A percentile compares a stretch with the other conserved stretches of the same genome.
Conservation (phyloP, 192 early-diverging fungal genomes). For the Mortierella alpina region DNA sequence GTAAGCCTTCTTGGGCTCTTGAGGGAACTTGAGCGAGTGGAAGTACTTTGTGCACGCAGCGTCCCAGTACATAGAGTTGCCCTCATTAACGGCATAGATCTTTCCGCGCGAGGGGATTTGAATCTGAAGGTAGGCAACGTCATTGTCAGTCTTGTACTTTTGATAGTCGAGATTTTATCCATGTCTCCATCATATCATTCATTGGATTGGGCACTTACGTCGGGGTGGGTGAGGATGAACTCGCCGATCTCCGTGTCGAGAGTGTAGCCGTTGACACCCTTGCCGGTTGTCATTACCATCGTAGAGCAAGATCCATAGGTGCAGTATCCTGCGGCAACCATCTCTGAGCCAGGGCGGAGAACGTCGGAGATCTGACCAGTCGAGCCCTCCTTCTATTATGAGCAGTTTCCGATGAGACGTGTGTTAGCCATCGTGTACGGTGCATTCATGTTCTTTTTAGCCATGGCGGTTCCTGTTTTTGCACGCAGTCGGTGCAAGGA, state of each 20-base stretch:
- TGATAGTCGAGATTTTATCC: neutral
- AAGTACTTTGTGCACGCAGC: conserved; percentile 89
- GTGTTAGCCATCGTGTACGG: neutral
- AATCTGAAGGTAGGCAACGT: conserved; percentile 57
- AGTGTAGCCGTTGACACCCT: conserved; percentile 94
- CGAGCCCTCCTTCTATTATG: conserved; percentile 54
- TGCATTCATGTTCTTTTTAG: neutral
- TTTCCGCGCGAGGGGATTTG: conserved; percentile 82
- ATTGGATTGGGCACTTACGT: conserved; percentile 60
- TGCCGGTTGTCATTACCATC: conserved; percentile 82
- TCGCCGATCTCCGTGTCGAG: conserved; percentile 96
- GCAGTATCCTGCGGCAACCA: conserved; percentile 96
- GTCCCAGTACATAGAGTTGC: conserved; percentile 94
- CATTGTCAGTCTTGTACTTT: neutral
- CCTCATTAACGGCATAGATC: conserved; percentile 99
- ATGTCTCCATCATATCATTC: neutral
- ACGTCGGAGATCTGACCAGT: conserved; percentile 77
- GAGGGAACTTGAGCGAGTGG: conserved; percentile 88
- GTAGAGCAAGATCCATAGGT: conserved; percentile 95
- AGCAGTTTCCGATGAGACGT: neutral
- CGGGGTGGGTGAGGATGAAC: conserved; percentile 97
- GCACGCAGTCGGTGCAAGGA: neutral
- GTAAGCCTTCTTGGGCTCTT: conserved; percentile 82
- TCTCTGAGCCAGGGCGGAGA: conserved; percentile 88
- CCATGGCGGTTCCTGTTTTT: neutral